Percentiles rank a stretch among this genome's conserved stretches.
Evolutionary conservation across 306 rosid genomes (phyloP).

Genomic region (Crotalaria pallida): DNA sequence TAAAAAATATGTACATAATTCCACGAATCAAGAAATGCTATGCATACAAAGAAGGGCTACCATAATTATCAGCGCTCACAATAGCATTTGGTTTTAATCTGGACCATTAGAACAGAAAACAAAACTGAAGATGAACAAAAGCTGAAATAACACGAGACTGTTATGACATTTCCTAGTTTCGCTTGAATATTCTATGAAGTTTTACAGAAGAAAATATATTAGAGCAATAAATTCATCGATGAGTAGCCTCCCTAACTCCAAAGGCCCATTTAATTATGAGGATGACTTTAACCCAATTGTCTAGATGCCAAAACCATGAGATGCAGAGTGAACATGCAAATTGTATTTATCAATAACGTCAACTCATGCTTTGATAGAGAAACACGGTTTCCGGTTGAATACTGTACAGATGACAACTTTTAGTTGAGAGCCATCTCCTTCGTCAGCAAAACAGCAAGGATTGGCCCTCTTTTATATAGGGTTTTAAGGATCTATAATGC

Average conservation of each 20-base stretch:
- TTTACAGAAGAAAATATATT: background rate
- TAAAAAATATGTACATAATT: slow-evolving; percentile 7
- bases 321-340: background rate
- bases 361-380: background rate
- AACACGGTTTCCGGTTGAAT: background rate
- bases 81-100: background rate
- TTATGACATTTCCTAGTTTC: background rate
- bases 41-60: background rate
- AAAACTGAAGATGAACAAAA: background rate
- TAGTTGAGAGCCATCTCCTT: background rate
- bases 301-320: slow-evolving; percentile 1
- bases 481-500: slow-evolving; percentile 9
- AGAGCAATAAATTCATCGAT: background rate
- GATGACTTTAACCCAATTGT: background rate
- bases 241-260: background rate
- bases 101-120: slow-evolving; percentile 8
- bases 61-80: background rate
- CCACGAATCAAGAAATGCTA: background rate
- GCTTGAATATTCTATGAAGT: background rate
- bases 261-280: background rate
- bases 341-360: background rate
- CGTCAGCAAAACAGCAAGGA: background rate
- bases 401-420: background rate
- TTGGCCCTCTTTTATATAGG: background rate
- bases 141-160: background rate